phyloP scores from a whole-genome alignment of 1,139 yeast species.

The Geotrichum aggregatum region DNA sequence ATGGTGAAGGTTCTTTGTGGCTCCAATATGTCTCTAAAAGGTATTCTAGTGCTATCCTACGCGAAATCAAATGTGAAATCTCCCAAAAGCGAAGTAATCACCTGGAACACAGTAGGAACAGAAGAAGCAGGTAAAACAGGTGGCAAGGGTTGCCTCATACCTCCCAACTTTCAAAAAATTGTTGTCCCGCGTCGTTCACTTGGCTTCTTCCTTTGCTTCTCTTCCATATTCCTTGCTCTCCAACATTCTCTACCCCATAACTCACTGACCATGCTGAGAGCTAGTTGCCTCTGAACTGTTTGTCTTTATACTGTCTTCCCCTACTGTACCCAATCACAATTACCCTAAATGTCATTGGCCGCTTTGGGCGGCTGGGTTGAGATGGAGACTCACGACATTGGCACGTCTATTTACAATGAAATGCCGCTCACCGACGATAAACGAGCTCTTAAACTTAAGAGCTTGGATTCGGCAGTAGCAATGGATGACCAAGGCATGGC shows the following conservation, averaged over 20 bases:
- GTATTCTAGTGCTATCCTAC: too few species aligned
- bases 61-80: too few species aligned
- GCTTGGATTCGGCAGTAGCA: slow-evolving; percentile 43
- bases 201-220: not conserved
- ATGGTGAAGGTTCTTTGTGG: too few species aligned
- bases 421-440: slow-evolving; percentile 45
- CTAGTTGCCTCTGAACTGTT: not conserved
- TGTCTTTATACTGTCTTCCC: not conserved
- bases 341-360: slow-evolving; percentile 7
- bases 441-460: slow-evolving; percentile 42
- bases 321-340: not conserved
- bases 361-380: slow-evolving; percentile 42
- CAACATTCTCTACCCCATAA: not conserved
- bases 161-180: too few species aligned
- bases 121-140: too few species aligned
- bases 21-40: too few species aligned
- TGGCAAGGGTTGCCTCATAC: too few species aligned
- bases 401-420: slow-evolving; percentile 48
- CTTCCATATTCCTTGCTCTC: not conserved
- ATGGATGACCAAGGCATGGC: slow-evolving; percentile 37
- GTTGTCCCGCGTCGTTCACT: too few species aligned
- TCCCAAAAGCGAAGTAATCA: too few species aligned
- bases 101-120: too few species aligned
- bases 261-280: slow-evolving; percentile 21
- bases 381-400: slow-evolving; percentile 48